Conservation (phyloP, 768 basidiomycete genomes). For the Pulveroboletus ravenelii region DNA sequence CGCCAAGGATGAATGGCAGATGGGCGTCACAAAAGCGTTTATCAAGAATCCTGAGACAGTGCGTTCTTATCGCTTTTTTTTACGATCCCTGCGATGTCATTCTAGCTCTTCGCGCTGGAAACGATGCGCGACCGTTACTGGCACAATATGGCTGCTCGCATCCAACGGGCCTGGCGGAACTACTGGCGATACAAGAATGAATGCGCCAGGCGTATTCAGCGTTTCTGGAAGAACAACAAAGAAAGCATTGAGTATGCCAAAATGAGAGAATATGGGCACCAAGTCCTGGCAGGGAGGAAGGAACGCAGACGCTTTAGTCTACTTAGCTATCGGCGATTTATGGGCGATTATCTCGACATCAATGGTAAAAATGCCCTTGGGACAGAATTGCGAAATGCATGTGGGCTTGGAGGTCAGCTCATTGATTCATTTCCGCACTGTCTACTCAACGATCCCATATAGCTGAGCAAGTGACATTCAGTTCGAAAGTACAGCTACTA, state of each 20-base stretch:
- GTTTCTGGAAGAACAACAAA: conserved; percentile 99
- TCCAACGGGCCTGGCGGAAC: conserved; percentile 94
- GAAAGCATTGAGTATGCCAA: conserved; percentile 86
- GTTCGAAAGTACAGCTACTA: conserved; percentile 72
- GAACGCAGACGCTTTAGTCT: conserved; percentile 92
- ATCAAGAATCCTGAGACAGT: conserved; percentile 99
- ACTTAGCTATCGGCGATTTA: conserved; percentile 88
- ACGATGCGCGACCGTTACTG: conserved; percentile 99
- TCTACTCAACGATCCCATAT: conserved; percentile 4
- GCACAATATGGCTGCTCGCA: conserved; percentile 99
- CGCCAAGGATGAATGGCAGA: conserved; percentile 97
- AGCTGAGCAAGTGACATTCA: conserved; percentile 83
- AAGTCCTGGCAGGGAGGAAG: conserved; percentile 85
- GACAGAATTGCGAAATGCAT: conserved; percentile 64
- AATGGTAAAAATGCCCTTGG: conserved; percentile 79
- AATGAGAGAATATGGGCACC: conserved; percentile 91
- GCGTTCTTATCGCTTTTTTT: conserved; percentile 22
- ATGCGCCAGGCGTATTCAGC: conserved; percentile 89
- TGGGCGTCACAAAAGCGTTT: conserved; percentile 98
- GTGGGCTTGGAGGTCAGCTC: conserved; percentile 66
- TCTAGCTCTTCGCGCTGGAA: conserved; percentile 91
- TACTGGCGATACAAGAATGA: conserved; percentile 95
- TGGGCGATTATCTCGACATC: conserved; percentile 93
- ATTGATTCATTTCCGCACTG: neutral
- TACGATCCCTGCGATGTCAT: neutral